Percentiles rank a stretch among this genome's conserved stretches.
These are phyloP conservation scores for Candida maltosa DNA, from an alignment of 805 yeast genomes.

Conservation along the genomic window DNA sequence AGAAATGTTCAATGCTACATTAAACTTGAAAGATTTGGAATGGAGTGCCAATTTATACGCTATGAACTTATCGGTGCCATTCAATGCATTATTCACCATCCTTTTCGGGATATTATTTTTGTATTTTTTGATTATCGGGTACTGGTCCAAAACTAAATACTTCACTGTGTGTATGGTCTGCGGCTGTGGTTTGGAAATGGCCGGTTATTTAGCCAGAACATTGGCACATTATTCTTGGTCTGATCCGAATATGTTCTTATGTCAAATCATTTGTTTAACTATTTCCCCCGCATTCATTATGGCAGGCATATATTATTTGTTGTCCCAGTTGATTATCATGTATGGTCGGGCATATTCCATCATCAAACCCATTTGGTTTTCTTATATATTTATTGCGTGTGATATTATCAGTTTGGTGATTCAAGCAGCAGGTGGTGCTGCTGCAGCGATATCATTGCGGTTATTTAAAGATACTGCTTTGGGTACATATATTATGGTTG, in stretches of 20 bases:
- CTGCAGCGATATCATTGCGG: slow-evolving; percentile 49
- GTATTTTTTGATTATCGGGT: slow-evolving; percentile 23
- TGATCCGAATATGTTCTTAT: slow-evolving; percentile 42
- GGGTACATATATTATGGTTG: slow-evolving; percentile 73
- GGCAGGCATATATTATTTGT: slow-evolving; percentile 76
- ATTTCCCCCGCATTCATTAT: slow-evolving; percentile 80
- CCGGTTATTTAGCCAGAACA: slow-evolving; percentile 66
- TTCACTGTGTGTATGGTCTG: slow-evolving; percentile 53
- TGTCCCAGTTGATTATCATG: slow-evolving; percentile 64
- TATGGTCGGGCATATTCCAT: slow-evolving; percentile 53
- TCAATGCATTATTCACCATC: slow-evolving; percentile 55
- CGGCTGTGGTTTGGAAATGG: slow-evolving; percentile 58
- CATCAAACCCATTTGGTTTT: slow-evolving; percentile 55
- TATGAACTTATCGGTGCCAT: slow-evolving; percentile 46
- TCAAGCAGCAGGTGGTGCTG: slow-evolving; percentile 78
- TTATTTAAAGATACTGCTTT: slow-evolving; percentile 21
- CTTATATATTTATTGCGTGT: slow-evolving; percentile 61
- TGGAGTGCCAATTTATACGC: slow-evolving; percentile 25
- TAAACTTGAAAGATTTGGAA: slow-evolving; percentile 15
- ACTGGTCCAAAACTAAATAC: slow-evolving; percentile 59
- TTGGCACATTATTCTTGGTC: slow-evolving; percentile 35
- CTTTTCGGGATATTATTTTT: slow-evolving; percentile 46
- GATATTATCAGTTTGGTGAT: slow-evolving; percentile 63
- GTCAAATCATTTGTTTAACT: slow-evolving; percentile 68
- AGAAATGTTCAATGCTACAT: slow-evolving; percentile 16